Percentiles rank a stretch among this genome's conserved stretches.
phyloP scores from a whole-genome alignment of 2,329 filamentous ascomycete species.

The Hymenoscyphus linearis region DNA sequence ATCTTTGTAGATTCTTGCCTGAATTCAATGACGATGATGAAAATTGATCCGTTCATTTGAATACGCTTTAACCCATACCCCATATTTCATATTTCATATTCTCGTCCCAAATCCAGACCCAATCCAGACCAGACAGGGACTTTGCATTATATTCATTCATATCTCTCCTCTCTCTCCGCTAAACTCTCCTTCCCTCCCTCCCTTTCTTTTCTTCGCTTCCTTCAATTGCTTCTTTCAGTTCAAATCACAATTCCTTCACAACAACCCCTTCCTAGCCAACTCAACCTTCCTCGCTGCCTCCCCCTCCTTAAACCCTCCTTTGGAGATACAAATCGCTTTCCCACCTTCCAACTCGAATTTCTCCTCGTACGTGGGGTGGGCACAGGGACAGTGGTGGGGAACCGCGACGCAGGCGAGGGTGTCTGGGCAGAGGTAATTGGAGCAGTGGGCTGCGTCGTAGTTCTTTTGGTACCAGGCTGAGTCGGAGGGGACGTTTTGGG shows the following conservation, averaged over 20 bases:
- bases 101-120: not conserved
- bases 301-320: slow-evolving; percentile 66
- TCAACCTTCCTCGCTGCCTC: slow-evolving; percentile 73
- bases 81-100: too few relatives aligned
- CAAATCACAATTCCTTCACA: slow-evolving; percentile 42
- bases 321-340: slow-evolving; percentile 67
- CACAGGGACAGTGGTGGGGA: slow-evolving; percentile 94
- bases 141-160: not conserved
- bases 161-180: not conserved
- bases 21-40: slow-evolving; percentile 11
- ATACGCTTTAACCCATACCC: too few relatives aligned
- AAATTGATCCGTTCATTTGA: not conserved
- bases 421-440: slow-evolving; percentile 90
- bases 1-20: slow-evolving; percentile 1
- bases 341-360: slow-evolving; percentile 73
- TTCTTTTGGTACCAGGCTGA: slow-evolving; percentile 70
- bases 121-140: not conserved
- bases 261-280: slow-evolving; percentile 70
- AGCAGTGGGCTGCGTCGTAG: slow-evolving; percentile 74
- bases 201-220: too few relatives aligned
- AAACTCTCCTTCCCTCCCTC: not conserved
- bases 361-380: slow-evolving; percentile 70
- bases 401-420: slow-evolving; percentile 95
- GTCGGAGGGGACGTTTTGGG: slow-evolving; percentile 80
- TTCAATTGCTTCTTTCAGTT: too few relatives aligned